phyloP scores from a whole-genome alignment of 148 eudicot species.

The Salicornia ramosissima region DNA sequence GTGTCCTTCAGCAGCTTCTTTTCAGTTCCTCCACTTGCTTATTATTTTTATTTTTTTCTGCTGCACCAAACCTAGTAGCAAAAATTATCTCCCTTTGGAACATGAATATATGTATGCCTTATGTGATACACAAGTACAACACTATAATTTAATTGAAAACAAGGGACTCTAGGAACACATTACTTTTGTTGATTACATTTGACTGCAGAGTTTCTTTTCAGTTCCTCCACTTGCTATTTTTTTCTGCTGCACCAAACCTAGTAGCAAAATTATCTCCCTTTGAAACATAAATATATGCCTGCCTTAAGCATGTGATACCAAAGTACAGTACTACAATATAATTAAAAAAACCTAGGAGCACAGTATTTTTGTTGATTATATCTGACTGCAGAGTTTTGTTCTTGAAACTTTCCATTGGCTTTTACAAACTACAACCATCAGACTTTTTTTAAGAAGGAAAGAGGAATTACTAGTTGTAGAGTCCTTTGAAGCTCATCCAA shows the following conservation, averaged over 20 bases:
- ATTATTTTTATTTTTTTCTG: no score
- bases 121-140: no score
- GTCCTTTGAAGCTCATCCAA: constrained; percentile 81
- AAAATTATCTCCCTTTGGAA: no score
- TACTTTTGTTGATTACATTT: no score
- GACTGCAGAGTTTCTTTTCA: no score
- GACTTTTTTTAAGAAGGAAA: not conserved
- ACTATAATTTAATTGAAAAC: no score
- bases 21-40: no score
- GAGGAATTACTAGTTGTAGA: constrained; percentile 59
- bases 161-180: no score
- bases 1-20: no score
- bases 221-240: not conserved
- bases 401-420: not conserved
- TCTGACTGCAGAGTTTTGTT: not conserved
- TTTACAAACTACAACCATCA: not conserved
- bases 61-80: no score
- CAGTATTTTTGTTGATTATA: not conserved
- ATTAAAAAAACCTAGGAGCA: no score
- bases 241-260: not conserved
- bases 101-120: no score
- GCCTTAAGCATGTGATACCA: not conserved
- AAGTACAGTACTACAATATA: not conserved
- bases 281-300: not conserved
- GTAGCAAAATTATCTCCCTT: not conserved